Evolutionary conservation across 352 stramenopile species (phyloP).

Genomic region (Globisporangium spinosum): DNA sequence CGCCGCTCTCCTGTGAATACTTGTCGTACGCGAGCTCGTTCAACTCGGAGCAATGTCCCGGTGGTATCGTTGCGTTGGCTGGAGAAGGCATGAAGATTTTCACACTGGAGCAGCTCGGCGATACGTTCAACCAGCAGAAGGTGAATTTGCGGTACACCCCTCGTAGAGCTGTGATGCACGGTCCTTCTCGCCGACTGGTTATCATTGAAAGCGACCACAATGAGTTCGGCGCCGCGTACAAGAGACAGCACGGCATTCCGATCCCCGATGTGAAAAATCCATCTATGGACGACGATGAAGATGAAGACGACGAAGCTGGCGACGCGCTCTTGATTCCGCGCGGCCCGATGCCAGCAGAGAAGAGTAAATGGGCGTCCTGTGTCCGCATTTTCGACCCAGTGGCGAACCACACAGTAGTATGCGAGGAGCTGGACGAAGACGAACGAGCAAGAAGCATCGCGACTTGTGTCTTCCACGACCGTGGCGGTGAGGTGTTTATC

Average conservation of each 20-base stretch:
- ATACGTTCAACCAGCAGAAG: slow-evolving; percentile 97
- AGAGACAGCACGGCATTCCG: slow-evolving; percentile 65
- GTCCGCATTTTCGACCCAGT: slow-evolving; percentile 97
- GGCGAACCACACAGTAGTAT: slow-evolving; percentile 79
- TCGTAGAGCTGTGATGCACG: slow-evolving; percentile 92
- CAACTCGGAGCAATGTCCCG: slow-evolving; percentile 92
- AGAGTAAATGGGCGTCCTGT: slow-evolving; percentile 94
- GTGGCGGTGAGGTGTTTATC: slow-evolving; percentile 95
- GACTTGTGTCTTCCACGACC: slow-evolving; percentile 93
- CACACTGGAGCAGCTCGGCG: slow-evolving; percentile 92
- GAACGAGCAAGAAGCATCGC: slow-evolving; percentile 93
- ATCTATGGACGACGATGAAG: slow-evolving; percentile 36
- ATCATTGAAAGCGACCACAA: slow-evolving; percentile 99
- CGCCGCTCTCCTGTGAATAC: slow-evolving; percentile 94
- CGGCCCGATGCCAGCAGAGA: slow-evolving; percentile 50
- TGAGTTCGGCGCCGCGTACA: slow-evolving; percentile 91
- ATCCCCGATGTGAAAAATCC: slow-evolving; percentile 54
- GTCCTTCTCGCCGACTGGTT: slow-evolving; percentile 83
- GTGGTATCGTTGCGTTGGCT: slow-evolving; percentile 96
- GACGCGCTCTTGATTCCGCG: slow-evolving; percentile 71
- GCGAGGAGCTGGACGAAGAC: slow-evolving; percentile 92
- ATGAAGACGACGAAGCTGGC: slow-evolving; percentile 84
- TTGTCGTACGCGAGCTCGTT: slow-evolving; percentile 96
- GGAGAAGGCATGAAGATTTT: slow-evolving; percentile 97
- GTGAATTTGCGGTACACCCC: slow-evolving; percentile 97